Evolutionary conservation across 1,284 basidiomycete genomes (phyloP).

Genomic region (Moesziomyces sp.): DNA sequence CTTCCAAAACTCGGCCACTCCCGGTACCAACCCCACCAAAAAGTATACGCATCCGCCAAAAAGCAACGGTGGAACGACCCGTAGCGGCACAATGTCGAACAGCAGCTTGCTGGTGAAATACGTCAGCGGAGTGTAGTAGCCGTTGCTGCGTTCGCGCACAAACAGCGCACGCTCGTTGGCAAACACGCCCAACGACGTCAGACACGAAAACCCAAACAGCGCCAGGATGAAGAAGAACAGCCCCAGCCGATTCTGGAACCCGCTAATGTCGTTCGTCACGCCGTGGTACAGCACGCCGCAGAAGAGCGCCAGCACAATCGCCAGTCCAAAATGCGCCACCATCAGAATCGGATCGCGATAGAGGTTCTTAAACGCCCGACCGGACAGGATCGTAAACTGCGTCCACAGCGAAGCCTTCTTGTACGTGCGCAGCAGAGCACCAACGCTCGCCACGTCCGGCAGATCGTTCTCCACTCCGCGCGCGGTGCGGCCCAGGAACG

Average conservation of each 20-base stretch:
- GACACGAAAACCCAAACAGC: constrained; percentile 92
- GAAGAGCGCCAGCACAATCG: constrained; percentile 84
- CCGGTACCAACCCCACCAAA: constrained; percentile 90
- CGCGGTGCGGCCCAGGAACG: constrained; percentile 29
- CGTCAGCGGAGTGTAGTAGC: constrained; percentile 93
- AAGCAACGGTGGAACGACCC: constrained; percentile 91
- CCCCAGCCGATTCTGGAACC: constrained; percentile 74
- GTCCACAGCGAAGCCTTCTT: constrained; percentile 85
- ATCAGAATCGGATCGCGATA: constrained; percentile 87
- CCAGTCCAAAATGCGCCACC: constrained; percentile 86
- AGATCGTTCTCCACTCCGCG: constrained; percentile 49
- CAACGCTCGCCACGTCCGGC: constrained; percentile 65
- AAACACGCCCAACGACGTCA: constrained; percentile 90
- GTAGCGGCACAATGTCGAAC: constrained; percentile 92
- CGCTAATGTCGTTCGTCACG: constrained; percentile 73
- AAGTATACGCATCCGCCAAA: constrained; percentile 94
- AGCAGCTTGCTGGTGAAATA: constrained; percentile 95
- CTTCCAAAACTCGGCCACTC: constrained; percentile 91
- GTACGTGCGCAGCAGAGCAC: constrained; percentile 76
- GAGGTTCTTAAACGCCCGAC: constrained; percentile 97
- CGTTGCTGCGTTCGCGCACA: constrained; percentile 95
- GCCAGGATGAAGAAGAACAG: constrained; percentile 96
- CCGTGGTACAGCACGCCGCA: constrained; percentile 84
- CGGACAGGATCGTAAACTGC: constrained; percentile 91
- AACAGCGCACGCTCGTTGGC: constrained; percentile 93